Evolutionary conservation across 2,329 filamentous ascomycete genomes (phyloP), one percentile per base, ranked within the genome.

Genomic region (Scedosporium apiospermum): DNA sequence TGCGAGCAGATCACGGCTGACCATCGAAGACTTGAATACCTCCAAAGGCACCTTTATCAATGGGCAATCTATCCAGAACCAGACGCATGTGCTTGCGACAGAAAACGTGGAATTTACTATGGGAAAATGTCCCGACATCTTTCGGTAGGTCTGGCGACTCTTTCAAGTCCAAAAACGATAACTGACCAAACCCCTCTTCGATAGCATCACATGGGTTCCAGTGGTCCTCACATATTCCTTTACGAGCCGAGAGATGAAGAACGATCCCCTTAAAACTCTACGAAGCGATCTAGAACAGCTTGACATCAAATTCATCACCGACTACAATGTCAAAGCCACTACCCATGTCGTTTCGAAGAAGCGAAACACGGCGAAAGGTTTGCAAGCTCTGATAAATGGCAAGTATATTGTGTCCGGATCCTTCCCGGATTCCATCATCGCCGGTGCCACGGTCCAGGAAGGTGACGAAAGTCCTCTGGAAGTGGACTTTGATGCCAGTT

Each of bases 321-420:
- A 92, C 3, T 97, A 91, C 72, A 77, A 89, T 26, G 76, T 82
- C 27, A 81, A 78, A 16, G 77, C 82, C 30, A 97, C 93, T 0
- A 96, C 93, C 0, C 93, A 98, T 73, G 89, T 96, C 10, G 86
- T 98, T 41, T 87, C 91, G 6, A 90, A 87, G 72, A 97, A 96
- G 75, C 84, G 95, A 58, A 99, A 98, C 72, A 93, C 91, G 0
- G 84, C 93, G 0, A 92, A 91, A 67, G 91, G 90, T 0, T 79
- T 99, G 2, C 91, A 96, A 70, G 93, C 91, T 1, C 79, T 99
- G 9, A 87, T 97, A 44, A 89, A 92, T 68, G 91, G 85, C 14
- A 88, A 83, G 72, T 85, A 87, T 67, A 87, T 98, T 51, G 91
- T 98, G 10, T 85, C 85, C 3, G 80, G 84, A 62, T 80, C 82